Evolutionary conservation across 768 basidiomycete genomes (phyloP).

Genomic region (Suillus occidentalis): DNA sequence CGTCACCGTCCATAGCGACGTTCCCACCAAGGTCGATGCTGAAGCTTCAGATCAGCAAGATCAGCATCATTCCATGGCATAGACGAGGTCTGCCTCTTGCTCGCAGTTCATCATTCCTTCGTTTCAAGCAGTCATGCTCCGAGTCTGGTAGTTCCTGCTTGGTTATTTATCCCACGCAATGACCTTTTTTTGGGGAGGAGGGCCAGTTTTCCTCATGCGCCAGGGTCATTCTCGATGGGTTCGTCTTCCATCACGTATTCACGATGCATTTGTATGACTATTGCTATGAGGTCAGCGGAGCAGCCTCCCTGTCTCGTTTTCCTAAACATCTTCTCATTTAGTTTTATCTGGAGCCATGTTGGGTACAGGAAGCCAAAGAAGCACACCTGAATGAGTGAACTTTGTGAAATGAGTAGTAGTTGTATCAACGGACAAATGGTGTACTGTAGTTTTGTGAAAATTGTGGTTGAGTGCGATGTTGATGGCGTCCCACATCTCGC

Average conservation of each 20-base stretch:
- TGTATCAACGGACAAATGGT: slow-evolving; percentile 12
- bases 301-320: background rate
- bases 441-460: slow-evolving; percentile 20
- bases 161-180: background rate
- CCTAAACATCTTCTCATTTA: background rate
- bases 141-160: background rate
- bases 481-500: slow-evolving; percentile 21
- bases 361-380: background rate
- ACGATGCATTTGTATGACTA: background rate
- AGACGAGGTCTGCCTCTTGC: background rate
- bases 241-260: background rate
- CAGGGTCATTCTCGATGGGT: background rate
- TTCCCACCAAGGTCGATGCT: background rate
- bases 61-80: background rate
- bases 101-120: background rate
- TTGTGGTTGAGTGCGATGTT: slow-evolving; percentile 19
- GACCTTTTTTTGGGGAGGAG: background rate
- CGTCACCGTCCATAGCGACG: background rate
- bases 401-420: slow-evolving; percentile 16
- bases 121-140: background rate
- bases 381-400: slow-evolving; percentile 5
- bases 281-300: background rate
- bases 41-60: background rate
- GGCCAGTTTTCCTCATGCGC: background rate
- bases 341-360: background rate